These are phyloP conservation scores for Euphrasia arctica DNA, from an alignment of 305 asterid species.

Conservation along the genomic window DNA sequence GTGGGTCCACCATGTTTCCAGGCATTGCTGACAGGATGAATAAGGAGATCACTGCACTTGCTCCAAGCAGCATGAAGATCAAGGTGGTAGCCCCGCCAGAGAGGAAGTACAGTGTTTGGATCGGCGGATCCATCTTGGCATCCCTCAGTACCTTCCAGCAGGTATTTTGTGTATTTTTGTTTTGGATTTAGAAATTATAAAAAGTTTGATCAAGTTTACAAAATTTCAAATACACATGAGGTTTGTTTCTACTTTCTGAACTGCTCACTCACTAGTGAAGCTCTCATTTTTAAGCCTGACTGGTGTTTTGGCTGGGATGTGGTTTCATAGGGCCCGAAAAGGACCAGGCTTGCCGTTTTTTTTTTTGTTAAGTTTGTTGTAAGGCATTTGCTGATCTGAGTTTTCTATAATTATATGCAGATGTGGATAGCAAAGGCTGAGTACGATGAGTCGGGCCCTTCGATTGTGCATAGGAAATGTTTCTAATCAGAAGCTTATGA, in stretches of 20 bases:
- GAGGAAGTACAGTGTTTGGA: conserved; percentile 33
- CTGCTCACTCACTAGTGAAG: not conserved
- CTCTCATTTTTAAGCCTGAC: not conserved
- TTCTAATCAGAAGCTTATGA: conserved; percentile 18
- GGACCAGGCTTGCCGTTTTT: not conserved
- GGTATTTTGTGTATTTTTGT: conserved; percentile 15
- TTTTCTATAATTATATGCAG: conserved; percentile 18
- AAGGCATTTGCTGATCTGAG: not conserved
- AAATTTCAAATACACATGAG: not conserved
- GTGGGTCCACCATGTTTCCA: conserved; percentile 31
- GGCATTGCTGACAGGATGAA: conserved; percentile 34
- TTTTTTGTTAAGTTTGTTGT: not conserved
- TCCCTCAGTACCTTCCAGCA: conserved; percentile 35
- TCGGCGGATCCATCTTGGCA: conserved; percentile 31
- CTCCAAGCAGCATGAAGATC: conserved; percentile 34
- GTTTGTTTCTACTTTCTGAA: not conserved
- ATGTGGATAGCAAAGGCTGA: conserved; percentile 34
- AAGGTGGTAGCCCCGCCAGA: conserved; percentile 34
- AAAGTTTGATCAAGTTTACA: not conserved
- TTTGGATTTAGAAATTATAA: not conserved
- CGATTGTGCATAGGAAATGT: conserved; percentile 32
- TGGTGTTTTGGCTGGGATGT: not conserved
- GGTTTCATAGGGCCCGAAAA: no score
- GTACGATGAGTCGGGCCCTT: conserved; percentile 34
- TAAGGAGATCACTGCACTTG: conserved; percentile 31